A percentile compares a stretch with the other conserved stretches of the same genome.
Conservation (phyloP, 2,329 filamentous ascomycete genomes). For the Calonectria fujianensis region DNA sequence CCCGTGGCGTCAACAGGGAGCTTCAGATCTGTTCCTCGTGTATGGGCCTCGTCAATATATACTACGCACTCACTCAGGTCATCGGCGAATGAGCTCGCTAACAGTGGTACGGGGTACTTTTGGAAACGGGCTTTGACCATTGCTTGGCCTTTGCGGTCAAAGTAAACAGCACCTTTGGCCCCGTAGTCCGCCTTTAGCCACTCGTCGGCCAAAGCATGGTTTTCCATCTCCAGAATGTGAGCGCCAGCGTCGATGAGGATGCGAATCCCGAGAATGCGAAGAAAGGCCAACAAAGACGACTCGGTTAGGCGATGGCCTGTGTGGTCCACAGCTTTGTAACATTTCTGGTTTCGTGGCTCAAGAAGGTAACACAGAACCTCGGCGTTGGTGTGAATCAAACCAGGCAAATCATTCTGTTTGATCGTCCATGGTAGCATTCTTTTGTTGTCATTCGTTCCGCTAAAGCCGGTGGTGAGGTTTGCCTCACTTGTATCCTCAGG, state of each 20-base stretch:
- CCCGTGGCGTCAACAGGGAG: conserved; percentile 68
- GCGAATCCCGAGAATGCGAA: conserved; percentile 60
- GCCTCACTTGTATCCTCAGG: neutral
- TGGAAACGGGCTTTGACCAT: conserved; percentile 47
- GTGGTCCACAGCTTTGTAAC: conserved; percentile 57
- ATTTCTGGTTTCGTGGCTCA: conserved; percentile 69
- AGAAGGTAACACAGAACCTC: conserved; percentile 77
- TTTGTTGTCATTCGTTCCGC: conserved; percentile 81
- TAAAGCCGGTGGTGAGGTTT: conserved; percentile 79
- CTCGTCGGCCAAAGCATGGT: conserved; percentile 66
- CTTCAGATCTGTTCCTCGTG: conserved; percentile 76
- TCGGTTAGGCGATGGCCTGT: conserved; percentile 62
- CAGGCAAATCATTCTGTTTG: conserved; percentile 74
- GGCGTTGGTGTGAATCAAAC: conserved; percentile 76
- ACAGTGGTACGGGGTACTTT: conserved; percentile 42
- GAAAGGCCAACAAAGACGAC: conserved; percentile 57
- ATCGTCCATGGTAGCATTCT: conserved; percentile 77
- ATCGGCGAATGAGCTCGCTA: conserved; percentile 49
- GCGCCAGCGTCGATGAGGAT: conserved; percentile 80
- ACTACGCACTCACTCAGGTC: conserved; percentile 41
- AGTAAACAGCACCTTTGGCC: conserved; percentile 72
- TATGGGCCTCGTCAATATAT: conserved; percentile 67
- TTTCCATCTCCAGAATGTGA: conserved; percentile 77
- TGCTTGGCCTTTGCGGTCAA: conserved; percentile 57
- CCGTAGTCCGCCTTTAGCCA: conserved; percentile 70